A percentile compares a stretch with the other conserved stretches of the same genome.
Conservation (phyloP, 352 stramenopile genomes). For the Thalassiosira mediterranea region DNA sequence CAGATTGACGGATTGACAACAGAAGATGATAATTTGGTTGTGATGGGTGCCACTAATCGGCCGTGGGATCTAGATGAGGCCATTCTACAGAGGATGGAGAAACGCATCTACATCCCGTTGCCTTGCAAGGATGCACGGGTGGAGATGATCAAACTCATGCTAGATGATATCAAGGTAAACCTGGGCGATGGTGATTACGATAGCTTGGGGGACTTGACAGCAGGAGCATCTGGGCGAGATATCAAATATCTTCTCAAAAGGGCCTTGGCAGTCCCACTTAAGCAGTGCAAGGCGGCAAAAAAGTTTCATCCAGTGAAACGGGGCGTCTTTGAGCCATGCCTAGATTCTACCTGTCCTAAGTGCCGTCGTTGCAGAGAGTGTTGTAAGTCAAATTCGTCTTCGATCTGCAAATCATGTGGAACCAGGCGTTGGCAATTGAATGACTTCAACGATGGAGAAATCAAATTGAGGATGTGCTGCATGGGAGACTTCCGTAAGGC, state of each 20-base stretch:
- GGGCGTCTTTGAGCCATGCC: background rate
- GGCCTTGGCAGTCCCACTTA: constrained; percentile 95
- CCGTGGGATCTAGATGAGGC: constrained; percentile 92
- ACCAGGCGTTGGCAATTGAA: background rate
- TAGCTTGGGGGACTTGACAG: constrained; percentile 51
- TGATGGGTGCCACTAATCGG: constrained; percentile 98
- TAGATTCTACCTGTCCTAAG: background rate
- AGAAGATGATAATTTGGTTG: constrained; percentile 83
- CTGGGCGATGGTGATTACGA: background rate
- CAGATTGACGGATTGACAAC: constrained; percentile 97
- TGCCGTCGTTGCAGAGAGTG: background rate
- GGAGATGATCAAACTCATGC: background rate
- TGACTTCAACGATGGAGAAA: background rate
- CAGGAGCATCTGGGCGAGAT: constrained; percentile 96
- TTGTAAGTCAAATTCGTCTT: background rate
- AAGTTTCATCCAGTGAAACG: background rate
- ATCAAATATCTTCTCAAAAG: constrained; percentile 96
- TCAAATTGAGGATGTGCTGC: background rate
- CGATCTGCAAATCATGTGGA: background rate
- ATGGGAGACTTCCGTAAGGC: background rate
- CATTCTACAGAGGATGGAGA: constrained; percentile 97
- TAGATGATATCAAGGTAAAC: background rate
- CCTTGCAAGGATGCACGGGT: constrained; percentile 87
- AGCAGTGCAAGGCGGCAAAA: constrained; percentile 4
- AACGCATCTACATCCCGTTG: constrained; percentile 98